Base-by-base conservation (phyloP, 495 filamentous ascomycete species). In the Penicillium samsonianum region DNA sequence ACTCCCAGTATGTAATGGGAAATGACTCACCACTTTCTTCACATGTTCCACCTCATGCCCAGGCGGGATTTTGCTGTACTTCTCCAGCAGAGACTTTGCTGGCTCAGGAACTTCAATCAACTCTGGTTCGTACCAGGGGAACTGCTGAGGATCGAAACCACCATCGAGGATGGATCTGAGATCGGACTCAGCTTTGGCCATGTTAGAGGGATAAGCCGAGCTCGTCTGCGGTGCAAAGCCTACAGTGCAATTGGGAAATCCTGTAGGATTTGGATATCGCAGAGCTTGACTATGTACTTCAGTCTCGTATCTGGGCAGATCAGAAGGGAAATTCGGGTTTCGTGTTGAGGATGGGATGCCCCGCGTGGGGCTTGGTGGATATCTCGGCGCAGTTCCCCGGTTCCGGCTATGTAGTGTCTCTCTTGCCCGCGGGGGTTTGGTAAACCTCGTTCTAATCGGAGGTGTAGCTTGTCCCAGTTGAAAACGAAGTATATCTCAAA, bases 31-130 rank as follows among this genome's bases (percentile, higher is more conserved):
- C 51, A 82, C 64, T 35, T 68, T 58, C 16, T 70, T 71, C 42
- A 83, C 68, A 70, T 83, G 81, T 8, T 70, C 56, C 22, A 81
- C 64, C 46, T 82, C 67, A 25, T 79, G 64, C 5, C 65, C 69
- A 0, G 69, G 25, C 17, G 75, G 75, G 20, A 83, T 77, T 9
- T 73, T 64, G 50, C 76, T 80, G 55, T 83, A 81, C 25, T 74
- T 70, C 50, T 74, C 73, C 16, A 84, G 61, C 2, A 83, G 60
- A 3, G 64, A 64, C 42, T 68, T 65, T 1, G 64, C 63, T 5
- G 64, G 60, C 17, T 69, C 61, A 3, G 65, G 45, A 3, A 67
- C 54, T 25, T 60, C 58, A 4, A 30, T 22, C 5, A 70, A 43
- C 5, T 63, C 52, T 0, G 37, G 48, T 23, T 61, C 53, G 23